Evolutionary conservation across 257 asterid species (phyloP).

Genomic region (Mitragyna speciosa): DNA sequence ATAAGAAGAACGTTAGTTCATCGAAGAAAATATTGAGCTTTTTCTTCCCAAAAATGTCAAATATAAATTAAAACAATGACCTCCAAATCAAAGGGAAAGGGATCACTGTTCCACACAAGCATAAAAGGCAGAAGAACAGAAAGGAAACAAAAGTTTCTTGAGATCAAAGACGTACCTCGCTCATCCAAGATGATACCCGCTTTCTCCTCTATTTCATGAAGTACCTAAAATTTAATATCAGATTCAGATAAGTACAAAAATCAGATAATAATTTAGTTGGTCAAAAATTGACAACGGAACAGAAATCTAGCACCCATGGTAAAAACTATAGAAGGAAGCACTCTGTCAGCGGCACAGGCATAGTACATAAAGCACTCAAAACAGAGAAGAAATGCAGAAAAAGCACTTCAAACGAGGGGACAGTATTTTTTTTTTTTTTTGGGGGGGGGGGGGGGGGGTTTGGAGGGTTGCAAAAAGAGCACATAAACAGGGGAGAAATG

Average conservation of each 20-base stretch:
- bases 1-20: background rate
- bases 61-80: background rate
- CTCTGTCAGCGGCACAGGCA: too few species aligned
- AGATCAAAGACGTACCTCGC: constrained; percentile 53
- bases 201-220: constrained; percentile 80
- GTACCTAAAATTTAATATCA: constrained; percentile 45
- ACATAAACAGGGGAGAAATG: too few species aligned
- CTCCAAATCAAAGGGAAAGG: background rate
- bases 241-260: background rate
- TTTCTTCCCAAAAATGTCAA: background rate
- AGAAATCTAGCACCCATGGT: background rate
- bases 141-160: background rate
- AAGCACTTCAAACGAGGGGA: too few species aligned
- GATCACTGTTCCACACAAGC: background rate
- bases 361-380: too few species aligned
- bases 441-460: too few species aligned
- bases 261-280: background rate
- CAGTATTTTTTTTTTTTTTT: too few species aligned
- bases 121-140: background rate
- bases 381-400: too few species aligned
- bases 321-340: too few species aligned
- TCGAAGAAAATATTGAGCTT: background rate
- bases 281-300: background rate
- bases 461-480: too few species aligned
- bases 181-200: constrained; percentile 83